These are phyloP conservation scores for Botrytis deweyae DNA, from an alignment of 2,329 filamentous ascomycete genomes.

Conservation along the genomic window DNA sequence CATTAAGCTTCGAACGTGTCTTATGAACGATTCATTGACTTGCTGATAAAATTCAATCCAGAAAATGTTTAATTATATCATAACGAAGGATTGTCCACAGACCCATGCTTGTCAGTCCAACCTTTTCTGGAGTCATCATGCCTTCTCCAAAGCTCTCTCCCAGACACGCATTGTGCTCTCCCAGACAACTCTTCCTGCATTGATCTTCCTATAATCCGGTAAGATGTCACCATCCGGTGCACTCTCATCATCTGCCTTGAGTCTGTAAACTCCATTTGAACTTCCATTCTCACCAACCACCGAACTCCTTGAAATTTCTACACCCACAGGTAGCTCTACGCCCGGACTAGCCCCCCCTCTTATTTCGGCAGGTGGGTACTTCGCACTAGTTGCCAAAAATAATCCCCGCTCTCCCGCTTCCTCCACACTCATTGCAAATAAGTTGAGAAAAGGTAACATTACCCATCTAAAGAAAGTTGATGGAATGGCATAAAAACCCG, in stretches of 20 bases:
- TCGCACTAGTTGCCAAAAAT: constrained; percentile 43
- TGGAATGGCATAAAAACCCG: constrained; percentile 31
- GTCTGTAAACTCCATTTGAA: constrained; percentile 44
- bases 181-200: constrained; percentile 41
- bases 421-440: constrained; percentile 35
- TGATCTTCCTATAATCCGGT: constrained; percentile 33
- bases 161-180: constrained; percentile 42
- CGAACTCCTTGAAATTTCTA: constrained; percentile 34
- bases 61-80: not conserved
- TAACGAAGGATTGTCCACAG: not conserved
- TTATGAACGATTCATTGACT: not conserved
- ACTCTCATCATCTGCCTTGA: constrained; percentile 40
- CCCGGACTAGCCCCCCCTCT: constrained; percentile 26
- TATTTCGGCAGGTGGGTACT: constrained; percentile 34
- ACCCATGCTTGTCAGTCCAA: not conserved
- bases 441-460: constrained; percentile 36
- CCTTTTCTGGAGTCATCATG: not conserved
- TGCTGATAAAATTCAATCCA: not conserved
- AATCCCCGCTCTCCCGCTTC: constrained; percentile 44
- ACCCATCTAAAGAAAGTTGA: constrained; percentile 29
- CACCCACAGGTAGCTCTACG: constrained; percentile 26
- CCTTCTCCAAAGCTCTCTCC: constrained; percentile 35
- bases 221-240: constrained; percentile 36
- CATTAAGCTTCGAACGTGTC: not conserved
- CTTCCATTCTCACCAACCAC: constrained; percentile 38